Base-by-base conservation (phyloP, 2,329 filamentous ascomycete genomes). In the Sporothrix luriei region DNA sequence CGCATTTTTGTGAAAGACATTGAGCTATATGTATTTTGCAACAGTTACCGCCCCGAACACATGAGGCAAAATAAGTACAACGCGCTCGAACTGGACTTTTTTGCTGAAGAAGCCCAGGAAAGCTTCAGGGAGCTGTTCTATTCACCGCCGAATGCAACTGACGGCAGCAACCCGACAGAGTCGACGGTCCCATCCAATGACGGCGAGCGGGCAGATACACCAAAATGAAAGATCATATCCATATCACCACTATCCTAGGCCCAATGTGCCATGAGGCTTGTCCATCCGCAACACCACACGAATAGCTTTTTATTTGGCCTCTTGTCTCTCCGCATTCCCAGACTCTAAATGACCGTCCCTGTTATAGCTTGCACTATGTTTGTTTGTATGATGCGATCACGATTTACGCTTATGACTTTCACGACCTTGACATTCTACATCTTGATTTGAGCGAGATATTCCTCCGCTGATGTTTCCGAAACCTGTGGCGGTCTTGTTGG, bases 21-120 rank as follows among this genome's bases (percentile, higher is more conserved):
- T 19, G 82, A 86, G 69, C 81, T 85, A 0, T 88, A 88, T 74
- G 83, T 88, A 9, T 89, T 89, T 75, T 86, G 83, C 74, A 78
- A 83, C n/a, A 77, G 80, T 1, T 89, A 89, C 73, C 80, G 81
- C 9, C 82, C 86, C 71, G 80, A 82, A 68, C 80, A 80, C 61
- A 84, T 86, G 77, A 82, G 86, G 4, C 82, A 81, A 65, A 84
- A 82, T 59, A 79, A 78, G 57, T 74, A 77, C 1, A 82, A 83
- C 6, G 80, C 81, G 0, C 87, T 87, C 70, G 83, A 87, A 75
- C 80, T 87, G 13, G 74, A 80, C 33, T 87, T 87, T 74, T 75
- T 79, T 38, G 80, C 76, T 46, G 80, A 81, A 52, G 77, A 81
- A 73, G 83, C 77, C 0, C 78, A 79, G 11, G 73, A 75, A 29